Evolutionary conservation across 2,329 filamentous ascomycete genomes (phyloP).

Genomic region (Neonectria coccinea): DNA sequence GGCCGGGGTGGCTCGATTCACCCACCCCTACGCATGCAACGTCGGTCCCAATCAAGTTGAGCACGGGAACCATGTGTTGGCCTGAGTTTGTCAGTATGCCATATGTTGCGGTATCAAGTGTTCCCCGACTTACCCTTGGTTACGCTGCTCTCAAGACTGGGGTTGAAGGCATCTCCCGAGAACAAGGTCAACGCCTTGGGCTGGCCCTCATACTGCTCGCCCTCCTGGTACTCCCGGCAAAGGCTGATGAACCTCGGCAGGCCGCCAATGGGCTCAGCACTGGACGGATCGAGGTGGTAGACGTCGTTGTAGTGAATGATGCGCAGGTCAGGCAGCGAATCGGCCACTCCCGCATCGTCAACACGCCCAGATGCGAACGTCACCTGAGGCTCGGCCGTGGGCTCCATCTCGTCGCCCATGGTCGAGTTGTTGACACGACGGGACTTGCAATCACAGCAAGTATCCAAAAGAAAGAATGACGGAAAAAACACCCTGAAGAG

Average conservation of each 20-base stretch:
- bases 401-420: constrained; percentile 39
- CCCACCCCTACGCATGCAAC: constrained; percentile 85
- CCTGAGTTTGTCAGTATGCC: constrained; percentile 53
- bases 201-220: constrained; percentile 70
- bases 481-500: not conserved
- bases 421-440: not conserved
- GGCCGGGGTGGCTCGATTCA: constrained; percentile 43
- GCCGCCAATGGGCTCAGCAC: constrained; percentile 86
- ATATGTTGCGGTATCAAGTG: not conserved
- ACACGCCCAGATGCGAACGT: constrained; percentile 44
- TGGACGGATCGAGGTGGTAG: constrained; percentile 83
- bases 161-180: constrained; percentile 93
- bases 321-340: constrained; percentile 73
- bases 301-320: constrained; percentile 94
- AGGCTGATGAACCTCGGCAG: constrained; percentile 83
- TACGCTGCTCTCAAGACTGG: constrained; percentile 86
- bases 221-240: constrained; percentile 77
- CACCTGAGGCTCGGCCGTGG: constrained; percentile 46
- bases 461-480: not conserved
- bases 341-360: constrained; percentile 29
- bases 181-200: constrained; percentile 81
- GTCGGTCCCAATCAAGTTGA: constrained; percentile 82
- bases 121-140: constrained; percentile 74
- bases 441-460: not conserved
- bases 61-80: constrained; percentile 86